phyloP scores from a whole-genome alignment of 192 early-diverging fungal species.

The Entomortierella lignicola region DNA sequence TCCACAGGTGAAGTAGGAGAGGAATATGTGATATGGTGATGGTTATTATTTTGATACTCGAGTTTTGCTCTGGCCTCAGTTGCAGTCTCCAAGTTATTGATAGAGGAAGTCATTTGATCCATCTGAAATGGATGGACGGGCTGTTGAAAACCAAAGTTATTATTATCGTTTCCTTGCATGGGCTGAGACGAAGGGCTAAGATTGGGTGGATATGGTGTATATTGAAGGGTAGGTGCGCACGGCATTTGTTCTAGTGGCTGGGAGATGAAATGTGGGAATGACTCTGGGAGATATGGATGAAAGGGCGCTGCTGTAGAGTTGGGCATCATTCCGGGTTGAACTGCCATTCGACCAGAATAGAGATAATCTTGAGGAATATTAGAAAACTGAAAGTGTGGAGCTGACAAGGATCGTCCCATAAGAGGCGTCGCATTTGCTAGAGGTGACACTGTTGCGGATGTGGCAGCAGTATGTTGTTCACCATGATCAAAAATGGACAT shows the following conservation, averaged over 20 bases:
- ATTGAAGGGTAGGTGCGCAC: neutral
- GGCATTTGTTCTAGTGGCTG: slow-evolving; percentile 14
- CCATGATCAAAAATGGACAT: slow-evolving; percentile 24
- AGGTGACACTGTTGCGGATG: slow-evolving; percentile 1
- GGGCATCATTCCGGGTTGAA: slow-evolving; percentile 4
- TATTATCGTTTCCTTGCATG: neutral
- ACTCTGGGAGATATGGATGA: neutral
- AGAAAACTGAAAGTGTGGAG: slow-evolving; percentile 27
- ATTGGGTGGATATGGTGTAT: neutral
- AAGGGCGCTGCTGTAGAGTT: neutral
- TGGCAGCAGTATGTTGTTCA: slow-evolving; percentile 15
- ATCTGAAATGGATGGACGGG: slow-evolving; percentile 38
- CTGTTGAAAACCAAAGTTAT: neutral
- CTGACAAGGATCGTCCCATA: slow-evolving; percentile 32
- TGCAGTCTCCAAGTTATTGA: slow-evolving; percentile 26
- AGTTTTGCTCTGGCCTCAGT: neutral
- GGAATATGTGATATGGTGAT: neutral
- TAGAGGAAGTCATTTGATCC: slow-evolving; percentile 33
- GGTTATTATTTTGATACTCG: slow-evolving; percentile 1
- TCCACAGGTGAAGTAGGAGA: too few relatives aligned
- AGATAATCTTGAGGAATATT: slow-evolving; percentile 3
- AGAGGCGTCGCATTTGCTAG: slow-evolving; percentile 1
- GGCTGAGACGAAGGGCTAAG: neutral
- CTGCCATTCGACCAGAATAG: neutral
- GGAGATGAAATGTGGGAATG: slow-evolving; percentile 12